These are phyloP conservation scores for Jatropha multifida DNA, from an alignment of 441 rosid species.

Conservation along the genomic window DNA sequence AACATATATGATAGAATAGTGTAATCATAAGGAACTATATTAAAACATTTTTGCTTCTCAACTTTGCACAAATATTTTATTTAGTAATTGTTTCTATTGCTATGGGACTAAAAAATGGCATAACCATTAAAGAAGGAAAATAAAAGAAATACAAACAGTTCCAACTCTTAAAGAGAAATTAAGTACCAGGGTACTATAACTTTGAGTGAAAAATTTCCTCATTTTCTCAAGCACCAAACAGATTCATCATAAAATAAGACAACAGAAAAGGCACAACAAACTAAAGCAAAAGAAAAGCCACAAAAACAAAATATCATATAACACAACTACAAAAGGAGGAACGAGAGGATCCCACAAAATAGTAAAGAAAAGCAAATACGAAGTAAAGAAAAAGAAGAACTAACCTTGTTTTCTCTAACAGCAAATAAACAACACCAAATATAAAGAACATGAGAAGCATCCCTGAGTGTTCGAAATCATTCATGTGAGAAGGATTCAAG, in stretches of 20 bases:
- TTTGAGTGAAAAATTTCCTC: background rate
- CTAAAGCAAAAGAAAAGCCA: too few relatives aligned
- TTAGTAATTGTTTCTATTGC: background rate
- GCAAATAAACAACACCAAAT: constrained; percentile 64
- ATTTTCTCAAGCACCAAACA: constrained; percentile 11
- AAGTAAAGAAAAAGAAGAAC: constrained; percentile 3
- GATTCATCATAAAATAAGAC: background rate
- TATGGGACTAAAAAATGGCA: background rate
- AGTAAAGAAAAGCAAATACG: background rate
- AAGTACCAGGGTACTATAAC: background rate
- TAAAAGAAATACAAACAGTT: background rate
- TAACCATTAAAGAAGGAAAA: background rate
- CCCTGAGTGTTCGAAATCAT: constrained; percentile 90
- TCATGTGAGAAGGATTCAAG: constrained; percentile 88
- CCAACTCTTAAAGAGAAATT: background rate
- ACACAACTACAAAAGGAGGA: background rate
- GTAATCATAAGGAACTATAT: too few relatives aligned
- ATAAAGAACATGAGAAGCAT: constrained; percentile 97
- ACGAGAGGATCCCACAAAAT: background rate
- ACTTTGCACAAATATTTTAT: background rate
- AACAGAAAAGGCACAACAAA: background rate
- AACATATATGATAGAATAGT: too few relatives aligned
- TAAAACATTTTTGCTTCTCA: background rate
- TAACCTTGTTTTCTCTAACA: constrained; percentile 83
- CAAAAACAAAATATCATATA: background rate